Evolutionary conservation across 176 grass and related monocot species (phyloP).

Genomic region (Panicum miliaceum): DNA sequence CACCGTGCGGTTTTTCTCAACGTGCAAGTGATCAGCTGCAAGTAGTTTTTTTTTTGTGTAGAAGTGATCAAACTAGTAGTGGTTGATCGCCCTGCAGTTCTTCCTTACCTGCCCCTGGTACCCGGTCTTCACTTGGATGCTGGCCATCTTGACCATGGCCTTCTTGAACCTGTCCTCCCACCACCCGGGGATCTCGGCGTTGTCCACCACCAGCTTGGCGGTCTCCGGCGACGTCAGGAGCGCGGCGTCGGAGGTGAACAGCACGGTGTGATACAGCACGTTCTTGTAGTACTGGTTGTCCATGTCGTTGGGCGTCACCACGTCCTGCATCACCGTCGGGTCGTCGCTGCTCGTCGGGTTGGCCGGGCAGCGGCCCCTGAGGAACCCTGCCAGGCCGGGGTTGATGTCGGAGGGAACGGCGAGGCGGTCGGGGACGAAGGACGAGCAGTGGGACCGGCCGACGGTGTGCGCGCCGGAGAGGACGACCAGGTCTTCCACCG

Average conservation of each 20-base stretch:
- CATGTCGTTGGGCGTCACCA: constrained; percentile 20
- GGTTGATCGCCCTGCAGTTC: constrained; percentile 43
- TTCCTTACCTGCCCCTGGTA: constrained; percentile 48
- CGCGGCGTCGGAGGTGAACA: constrained; percentile 54
- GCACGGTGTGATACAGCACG: constrained; percentile 10
- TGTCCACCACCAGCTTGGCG: constrained; percentile 8
- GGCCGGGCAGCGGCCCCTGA: neutral
- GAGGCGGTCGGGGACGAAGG: constrained; percentile 49
- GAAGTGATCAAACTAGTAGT: neutral
- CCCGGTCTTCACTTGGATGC: constrained; percentile 40
- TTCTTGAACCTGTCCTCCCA: constrained; percentile 45
- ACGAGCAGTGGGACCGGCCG: constrained; percentile 54
- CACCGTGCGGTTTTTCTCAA: neutral
- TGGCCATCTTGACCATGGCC: constrained; percentile 55
- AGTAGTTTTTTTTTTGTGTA: no score
- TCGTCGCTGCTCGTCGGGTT: neutral
- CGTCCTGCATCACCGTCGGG: constrained; percentile 35
- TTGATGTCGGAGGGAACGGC: constrained; percentile 23
- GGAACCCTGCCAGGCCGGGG: neutral
- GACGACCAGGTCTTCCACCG: constrained; percentile 62
- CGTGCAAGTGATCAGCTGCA: no score
- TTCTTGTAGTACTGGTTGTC: constrained; percentile 59
- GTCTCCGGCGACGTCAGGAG: constrained; percentile 42
- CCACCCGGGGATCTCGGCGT: constrained; percentile 18
- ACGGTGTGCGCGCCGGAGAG: constrained; percentile 76